phyloP scores from a whole-genome alignment of 345 rosid genomes.

The Acer negundo region DNA sequence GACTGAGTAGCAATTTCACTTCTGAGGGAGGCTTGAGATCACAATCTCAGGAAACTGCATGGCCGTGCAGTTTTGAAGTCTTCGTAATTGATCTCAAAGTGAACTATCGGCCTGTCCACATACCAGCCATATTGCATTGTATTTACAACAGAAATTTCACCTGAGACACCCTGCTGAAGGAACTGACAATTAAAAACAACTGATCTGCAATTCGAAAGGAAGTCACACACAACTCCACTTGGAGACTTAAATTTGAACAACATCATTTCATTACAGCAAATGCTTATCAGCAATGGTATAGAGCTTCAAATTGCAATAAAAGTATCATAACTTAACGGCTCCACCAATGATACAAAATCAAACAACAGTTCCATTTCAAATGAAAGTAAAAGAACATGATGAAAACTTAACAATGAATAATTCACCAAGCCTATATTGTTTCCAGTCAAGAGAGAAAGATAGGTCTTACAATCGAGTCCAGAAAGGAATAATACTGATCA shows the following conservation, averaged over 20 bases:
- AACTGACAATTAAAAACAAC: not conserved
- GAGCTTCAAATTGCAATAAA: not conserved
- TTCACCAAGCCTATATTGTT: not conserved
- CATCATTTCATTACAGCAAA: not conserved
- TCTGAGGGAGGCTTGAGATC: not conserved
- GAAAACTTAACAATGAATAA: not conserved
- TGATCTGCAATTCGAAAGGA: not conserved
- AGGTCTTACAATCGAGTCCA: not conserved
- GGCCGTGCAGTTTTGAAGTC: not conserved
- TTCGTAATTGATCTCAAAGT: not conserved
- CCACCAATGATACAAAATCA: not conserved
- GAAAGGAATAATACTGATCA: not conserved
- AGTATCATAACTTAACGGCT: not conserved
- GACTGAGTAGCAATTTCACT: not conserved
- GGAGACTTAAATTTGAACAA: not conserved
- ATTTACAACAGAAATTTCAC: not conserved
- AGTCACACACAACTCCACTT: not conserved
- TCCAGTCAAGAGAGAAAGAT: not conserved
- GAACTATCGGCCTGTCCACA: not conserved
- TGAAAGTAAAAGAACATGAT: not conserved
- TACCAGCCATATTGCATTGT: too few species aligned
- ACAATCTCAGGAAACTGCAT: too few species aligned
- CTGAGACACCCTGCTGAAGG: not conserved
- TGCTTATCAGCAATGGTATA: not conserved
- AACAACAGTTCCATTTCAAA: not conserved